These are phyloP conservation scores for Straminergon stramineum DNA, from an alignment of 225 moss, liverwort and hornwort genomes.

Conservation along the genomic window DNA sequence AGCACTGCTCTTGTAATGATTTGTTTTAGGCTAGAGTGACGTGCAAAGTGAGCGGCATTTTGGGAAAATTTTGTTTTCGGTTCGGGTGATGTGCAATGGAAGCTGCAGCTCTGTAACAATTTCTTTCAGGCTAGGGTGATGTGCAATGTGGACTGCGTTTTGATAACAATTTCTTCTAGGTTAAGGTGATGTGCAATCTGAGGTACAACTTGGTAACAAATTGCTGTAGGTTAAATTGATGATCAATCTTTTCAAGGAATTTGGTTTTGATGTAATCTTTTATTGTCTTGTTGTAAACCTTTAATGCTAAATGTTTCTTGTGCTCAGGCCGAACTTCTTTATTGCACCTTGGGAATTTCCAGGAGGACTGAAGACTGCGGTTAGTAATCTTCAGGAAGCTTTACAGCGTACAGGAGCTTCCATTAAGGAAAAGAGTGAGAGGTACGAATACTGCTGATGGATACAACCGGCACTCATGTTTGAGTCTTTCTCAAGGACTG, in stretches of 20 bases:
- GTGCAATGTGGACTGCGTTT: neutral
- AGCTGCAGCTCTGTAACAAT: neutral
- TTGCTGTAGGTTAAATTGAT: neutral
- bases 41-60: neutral
- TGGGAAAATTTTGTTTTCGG: neutral
- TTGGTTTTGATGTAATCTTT: neutral
- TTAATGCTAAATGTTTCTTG: neutral
- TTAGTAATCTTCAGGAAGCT: constrained; percentile 33
- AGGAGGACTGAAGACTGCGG: constrained; percentile 54
- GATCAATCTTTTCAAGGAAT: neutral
- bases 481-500: neutral
- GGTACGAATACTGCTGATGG: constrained; percentile 22
- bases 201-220: neutral
- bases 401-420: constrained; percentile 53
- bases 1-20: no score
- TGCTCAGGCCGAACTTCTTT: constrained; percentile 71
- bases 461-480: neutral
- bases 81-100: neutral
- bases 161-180: neutral
- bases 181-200: neutral
- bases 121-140: neutral
- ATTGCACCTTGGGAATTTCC: constrained; percentile 93
- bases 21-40: neutral
- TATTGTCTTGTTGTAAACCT: neutral
- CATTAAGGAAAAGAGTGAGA: constrained; percentile 58